phyloP scores from a whole-genome alignment of 345 rosid species.

The Noccaea bulbosa region DNA sequence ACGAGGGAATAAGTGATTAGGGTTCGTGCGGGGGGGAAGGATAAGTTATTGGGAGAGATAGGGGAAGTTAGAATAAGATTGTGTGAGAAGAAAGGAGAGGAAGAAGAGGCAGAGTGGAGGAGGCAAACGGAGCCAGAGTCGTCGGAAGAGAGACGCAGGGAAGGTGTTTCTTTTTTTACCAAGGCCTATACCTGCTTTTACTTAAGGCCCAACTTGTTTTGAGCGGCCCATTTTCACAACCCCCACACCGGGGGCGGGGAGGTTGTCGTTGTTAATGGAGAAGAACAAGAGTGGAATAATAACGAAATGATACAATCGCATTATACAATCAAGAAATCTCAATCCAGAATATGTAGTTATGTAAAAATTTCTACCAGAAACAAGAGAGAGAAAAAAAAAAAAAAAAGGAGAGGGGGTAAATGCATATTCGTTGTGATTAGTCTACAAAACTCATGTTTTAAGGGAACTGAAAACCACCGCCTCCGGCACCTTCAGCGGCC shows the following conservation, averaged over 20 bases:
- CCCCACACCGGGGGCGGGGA: no score
- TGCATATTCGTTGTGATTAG: slow-evolving; percentile 4
- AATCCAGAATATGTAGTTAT: slow-evolving; percentile 4
- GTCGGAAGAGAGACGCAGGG: background rate
- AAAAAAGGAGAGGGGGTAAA: background rate
- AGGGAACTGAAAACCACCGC: slow-evolving; percentile 68
- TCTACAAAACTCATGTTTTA: slow-evolving; percentile 39
- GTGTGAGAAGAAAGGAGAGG: slow-evolving; percentile 1
- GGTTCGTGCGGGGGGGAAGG: background rate
- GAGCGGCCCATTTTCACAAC: background rate
- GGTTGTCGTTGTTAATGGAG: no score
- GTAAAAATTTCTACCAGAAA: slow-evolving; percentile 4
- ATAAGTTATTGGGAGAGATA: background rate
- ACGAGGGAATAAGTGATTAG: background rate
- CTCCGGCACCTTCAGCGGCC: slow-evolving; percentile 39
- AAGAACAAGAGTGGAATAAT: no score
- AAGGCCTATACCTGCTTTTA: background rate
- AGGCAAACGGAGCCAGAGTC: background rate
- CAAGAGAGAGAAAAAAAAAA: background rate
- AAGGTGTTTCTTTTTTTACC: background rate
- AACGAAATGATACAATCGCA: slow-evolving; percentile 10
- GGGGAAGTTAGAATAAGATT: background rate
- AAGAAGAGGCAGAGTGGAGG: background rate
- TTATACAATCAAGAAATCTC: slow-evolving; percentile 11
- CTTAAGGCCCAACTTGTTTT: slow-evolving; percentile 22